Conservation (phyloP, 257 asterid species). For the Voacanga thouarsii region DNA sequence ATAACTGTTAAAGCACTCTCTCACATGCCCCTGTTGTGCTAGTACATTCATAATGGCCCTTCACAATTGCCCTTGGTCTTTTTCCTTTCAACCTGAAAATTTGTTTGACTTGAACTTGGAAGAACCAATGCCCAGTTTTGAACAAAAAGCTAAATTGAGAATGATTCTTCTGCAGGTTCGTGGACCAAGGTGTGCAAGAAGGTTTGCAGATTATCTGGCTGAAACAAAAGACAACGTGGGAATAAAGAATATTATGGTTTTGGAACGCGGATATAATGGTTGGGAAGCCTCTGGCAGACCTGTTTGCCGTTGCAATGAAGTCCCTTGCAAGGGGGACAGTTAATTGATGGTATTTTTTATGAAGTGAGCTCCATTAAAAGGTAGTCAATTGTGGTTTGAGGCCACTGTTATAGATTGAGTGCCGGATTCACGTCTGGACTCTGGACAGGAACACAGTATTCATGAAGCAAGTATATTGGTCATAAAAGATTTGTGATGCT, state of each 20-base stretch:
- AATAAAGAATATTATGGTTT: constrained; percentile 64
- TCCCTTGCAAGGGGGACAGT: constrained; percentile 65
- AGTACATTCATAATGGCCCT: background rate
- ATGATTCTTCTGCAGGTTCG: constrained; percentile 57
- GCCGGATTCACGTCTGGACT: constrained; percentile 2
- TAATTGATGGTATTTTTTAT: constrained; percentile 4
- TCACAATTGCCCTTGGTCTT: background rate
- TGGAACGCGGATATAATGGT: constrained; percentile 85
- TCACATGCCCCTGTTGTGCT: background rate
- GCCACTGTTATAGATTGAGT: background rate
- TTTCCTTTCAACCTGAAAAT: background rate
- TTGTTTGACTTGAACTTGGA: background rate
- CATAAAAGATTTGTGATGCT: background rate
- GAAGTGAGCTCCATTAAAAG: background rate
- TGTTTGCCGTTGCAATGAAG: constrained; percentile 76
- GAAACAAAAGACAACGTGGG: constrained; percentile 48
- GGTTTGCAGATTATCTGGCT: constrained; percentile 65
- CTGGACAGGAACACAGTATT: background rate
- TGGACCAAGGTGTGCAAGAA: constrained; percentile 90
- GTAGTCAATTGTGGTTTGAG: background rate
- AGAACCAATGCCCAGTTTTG: background rate
- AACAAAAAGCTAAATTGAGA: constrained; percentile 13
- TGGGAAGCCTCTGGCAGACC: constrained; percentile 94
- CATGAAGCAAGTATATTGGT: background rate
- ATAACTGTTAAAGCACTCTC: background rate